These are phyloP conservation scores for Leavenworthia alabamica DNA, from an alignment of 345 rosid species.

Conservation along the genomic window DNA sequence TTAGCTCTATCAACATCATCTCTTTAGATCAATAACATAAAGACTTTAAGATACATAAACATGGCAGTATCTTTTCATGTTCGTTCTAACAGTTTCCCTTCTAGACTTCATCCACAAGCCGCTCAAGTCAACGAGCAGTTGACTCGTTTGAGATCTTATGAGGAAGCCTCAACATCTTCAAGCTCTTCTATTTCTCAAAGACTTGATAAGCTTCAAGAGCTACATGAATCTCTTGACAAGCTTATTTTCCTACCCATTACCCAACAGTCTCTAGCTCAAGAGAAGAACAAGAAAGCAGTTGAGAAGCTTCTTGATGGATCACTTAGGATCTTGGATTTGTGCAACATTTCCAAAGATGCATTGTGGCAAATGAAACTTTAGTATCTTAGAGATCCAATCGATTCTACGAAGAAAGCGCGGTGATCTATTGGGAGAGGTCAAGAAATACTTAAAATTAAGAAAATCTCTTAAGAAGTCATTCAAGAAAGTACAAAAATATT, in stretches of 20 bases:
- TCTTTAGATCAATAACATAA: neutral
- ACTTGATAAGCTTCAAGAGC: conserved; percentile 18
- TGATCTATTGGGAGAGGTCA: conserved; percentile 6
- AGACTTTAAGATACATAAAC: neutral
- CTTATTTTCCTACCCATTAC: conserved; percentile 18
- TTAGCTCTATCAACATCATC: neutral
- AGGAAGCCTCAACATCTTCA: conserved; percentile 23
- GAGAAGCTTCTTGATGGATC: conserved; percentile 33
- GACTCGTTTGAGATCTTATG: conserved; percentile 14
- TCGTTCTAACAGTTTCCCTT: conserved; percentile 32
- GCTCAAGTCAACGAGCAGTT: conserved; percentile 22
- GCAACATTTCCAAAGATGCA: conserved; percentile 24
- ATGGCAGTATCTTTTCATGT: conserved; percentile 3
- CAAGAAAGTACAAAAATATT: conserved; percentile 13
- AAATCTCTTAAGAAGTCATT: conserved; percentile 15
- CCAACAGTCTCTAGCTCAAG: conserved; percentile 22
- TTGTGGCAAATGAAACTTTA: conserved; percentile 26
- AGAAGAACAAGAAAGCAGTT: conserved; percentile 4
- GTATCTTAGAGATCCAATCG: conserved; percentile 23
- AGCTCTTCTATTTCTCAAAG: conserved; percentile 8
- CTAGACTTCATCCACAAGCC: conserved; percentile 9
- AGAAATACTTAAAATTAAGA: conserved; percentile 20
- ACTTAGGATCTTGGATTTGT: conserved; percentile 25
- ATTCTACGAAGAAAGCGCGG: conserved; percentile 18
- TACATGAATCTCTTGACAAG: conserved; percentile 22